Evolutionary conservation across 129 eudicot species (phyloP).

Genomic region (Helichrysum umbraculigerum): DNA sequence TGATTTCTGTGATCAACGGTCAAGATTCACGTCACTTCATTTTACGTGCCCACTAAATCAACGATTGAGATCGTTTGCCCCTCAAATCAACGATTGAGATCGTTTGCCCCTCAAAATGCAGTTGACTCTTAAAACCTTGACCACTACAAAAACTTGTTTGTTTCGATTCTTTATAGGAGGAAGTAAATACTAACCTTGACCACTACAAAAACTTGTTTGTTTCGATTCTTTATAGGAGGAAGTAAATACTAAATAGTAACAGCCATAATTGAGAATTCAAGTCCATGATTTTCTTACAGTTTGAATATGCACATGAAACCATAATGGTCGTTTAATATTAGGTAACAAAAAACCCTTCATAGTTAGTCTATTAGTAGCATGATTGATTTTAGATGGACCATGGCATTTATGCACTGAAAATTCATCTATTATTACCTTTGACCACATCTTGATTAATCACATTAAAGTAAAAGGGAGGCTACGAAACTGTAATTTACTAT

Average conservation of each 20-base stretch:
- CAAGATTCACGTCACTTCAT: too few species aligned
- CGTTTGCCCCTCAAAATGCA: too few species aligned
- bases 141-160: too few species aligned
- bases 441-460: conserved; percentile 16
- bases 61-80: too few species aligned
- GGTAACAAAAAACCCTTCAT: conserved; percentile 18
- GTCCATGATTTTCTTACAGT: conserved; percentile 22
- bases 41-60: too few species aligned
- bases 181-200: too few species aligned
- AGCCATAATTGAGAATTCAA: conserved; percentile 25
- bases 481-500: too few species aligned
- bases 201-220: not conserved
- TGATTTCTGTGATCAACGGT: too few species aligned
- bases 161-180: too few species aligned
- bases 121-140: too few species aligned
- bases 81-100: too few species aligned
- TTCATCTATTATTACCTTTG: conserved; percentile 32
- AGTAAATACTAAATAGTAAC: conserved; percentile 23
- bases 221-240: not conserved
- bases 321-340: conserved; percentile 1
- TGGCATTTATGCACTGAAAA: conserved; percentile 20
- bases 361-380: conserved; percentile 23
- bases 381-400: conserved; percentile 31
- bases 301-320: conserved; percentile 15
- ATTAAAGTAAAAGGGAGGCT: conserved; percentile 10